phyloP scores from a whole-genome alignment of 441 rosid genomes.

The Populus trichocarpa region DNA sequence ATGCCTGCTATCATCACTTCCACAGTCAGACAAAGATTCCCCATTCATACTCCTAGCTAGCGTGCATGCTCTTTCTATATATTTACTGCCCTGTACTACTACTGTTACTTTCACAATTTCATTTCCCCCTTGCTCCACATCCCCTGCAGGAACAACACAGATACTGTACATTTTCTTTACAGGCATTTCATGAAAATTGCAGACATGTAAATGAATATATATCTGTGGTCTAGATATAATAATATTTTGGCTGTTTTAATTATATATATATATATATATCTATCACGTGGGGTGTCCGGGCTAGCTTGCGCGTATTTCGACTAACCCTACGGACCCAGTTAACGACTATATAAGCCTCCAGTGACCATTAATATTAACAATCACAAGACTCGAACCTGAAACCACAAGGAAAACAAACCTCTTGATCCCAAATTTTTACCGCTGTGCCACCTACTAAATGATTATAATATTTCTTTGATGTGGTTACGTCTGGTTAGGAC shows the following conservation, averaged over 20 bases:
- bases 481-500: neutral
- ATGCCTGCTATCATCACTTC: slow-evolving; percentile 9
- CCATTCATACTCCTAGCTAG: slow-evolving; percentile 20
- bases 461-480: neutral
- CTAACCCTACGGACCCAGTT: no score
- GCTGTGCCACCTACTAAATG: no score
- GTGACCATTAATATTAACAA: no score
- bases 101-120: neutral
- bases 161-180: neutral
- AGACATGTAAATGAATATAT: neutral
- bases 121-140: neutral
- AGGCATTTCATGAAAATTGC: neutral
- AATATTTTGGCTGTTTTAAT: neutral
- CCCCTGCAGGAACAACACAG: neutral
- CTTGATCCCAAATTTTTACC: no score
- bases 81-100: neutral
- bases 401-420: no score
- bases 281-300: no score
- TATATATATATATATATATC: no score
- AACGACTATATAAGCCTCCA: no score
- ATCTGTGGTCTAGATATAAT: neutral
- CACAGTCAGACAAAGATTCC: slow-evolving; percentile 42
- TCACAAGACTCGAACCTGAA: no score
- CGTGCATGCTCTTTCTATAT: neutral
- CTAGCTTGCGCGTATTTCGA: no score